Percentiles rank a stretch among this genome's conserved stretches.
phyloP scores from a whole-genome alignment of 192 early-diverging fungal species.

The Chytriomyces hyalinus region DNA sequence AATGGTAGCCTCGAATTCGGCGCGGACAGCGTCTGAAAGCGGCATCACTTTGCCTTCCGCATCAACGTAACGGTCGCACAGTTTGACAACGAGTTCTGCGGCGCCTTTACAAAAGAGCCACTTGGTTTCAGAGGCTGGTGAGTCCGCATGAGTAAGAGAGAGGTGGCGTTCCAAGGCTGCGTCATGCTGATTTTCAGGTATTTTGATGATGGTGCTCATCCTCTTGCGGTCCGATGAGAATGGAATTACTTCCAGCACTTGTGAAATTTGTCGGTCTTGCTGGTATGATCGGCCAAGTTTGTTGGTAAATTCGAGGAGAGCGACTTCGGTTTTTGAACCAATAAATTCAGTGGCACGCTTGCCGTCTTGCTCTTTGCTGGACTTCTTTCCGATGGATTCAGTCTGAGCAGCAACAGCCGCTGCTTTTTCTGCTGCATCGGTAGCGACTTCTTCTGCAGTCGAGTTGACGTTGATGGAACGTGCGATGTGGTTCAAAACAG shows the following conservation, averaged over 20 bases:
- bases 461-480: conserved; percentile 49
- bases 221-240: conserved; percentile 93
- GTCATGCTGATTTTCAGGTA: not conserved
- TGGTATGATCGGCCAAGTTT: conserved; percentile 69
- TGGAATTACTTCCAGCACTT: conserved; percentile 77
- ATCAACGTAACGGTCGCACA: conserved; percentile 44
- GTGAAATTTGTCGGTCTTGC: conserved; percentile 62
- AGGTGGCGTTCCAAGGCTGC: conserved; percentile 17
- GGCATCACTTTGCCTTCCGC: conserved; percentile 36
- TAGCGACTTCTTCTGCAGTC: conserved; percentile 41
- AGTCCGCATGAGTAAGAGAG: not conserved
- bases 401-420: conserved; percentile 2
- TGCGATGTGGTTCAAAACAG: conserved; percentile 30
- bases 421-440: not conserved
- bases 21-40: conserved; percentile 25
- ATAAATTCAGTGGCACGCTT: conserved; percentile 52
- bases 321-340: conserved; percentile 96
- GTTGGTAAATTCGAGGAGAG: conserved; percentile 78
- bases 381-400: conserved; percentile 19
- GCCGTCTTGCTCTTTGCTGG: not conserved
- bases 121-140: conserved; percentile 52
- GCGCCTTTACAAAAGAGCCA: conserved; percentile 95
- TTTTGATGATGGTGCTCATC: conserved; percentile 84
- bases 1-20: conserved; percentile 55
- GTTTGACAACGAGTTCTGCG: conserved; percentile 70